phyloP scores from a whole-genome alignment of 495 filamentous ascomycete genomes.

The Venustampulla echinocandica region DNA sequence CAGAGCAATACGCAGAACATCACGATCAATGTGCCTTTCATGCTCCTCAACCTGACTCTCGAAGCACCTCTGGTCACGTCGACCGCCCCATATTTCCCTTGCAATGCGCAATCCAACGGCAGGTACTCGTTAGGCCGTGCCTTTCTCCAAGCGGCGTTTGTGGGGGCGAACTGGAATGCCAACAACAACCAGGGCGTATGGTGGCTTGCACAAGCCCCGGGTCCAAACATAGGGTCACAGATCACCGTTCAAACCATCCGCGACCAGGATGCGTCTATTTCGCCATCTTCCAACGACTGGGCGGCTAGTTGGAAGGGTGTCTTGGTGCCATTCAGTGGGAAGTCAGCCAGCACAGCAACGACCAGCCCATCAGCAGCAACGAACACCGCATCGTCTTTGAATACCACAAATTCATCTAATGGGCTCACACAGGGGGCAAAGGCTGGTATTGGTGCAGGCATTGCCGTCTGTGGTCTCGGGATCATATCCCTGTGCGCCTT shows the following conservation, averaged over 20 bases:
- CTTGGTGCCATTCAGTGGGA: slow-evolving; percentile 24
- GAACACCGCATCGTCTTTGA: slow-evolving; percentile 7
- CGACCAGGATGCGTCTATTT: slow-evolving; percentile 15
- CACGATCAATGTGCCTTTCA: slow-evolving; percentile 40
- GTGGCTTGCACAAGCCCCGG: slow-evolving; percentile 45
- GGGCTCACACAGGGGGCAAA: slow-evolving; percentile 25
- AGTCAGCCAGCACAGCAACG: slow-evolving; percentile 9
- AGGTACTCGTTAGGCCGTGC: slow-evolving; percentile 40
- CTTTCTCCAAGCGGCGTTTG: slow-evolving; percentile 50
- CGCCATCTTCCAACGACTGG: slow-evolving; percentile 27
- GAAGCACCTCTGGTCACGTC: slow-evolving; percentile 32
- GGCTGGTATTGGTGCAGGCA: slow-evolving; percentile 25
- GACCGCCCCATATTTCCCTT: slow-evolving; percentile 40
- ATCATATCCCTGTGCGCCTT: background rate
- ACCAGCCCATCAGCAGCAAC: slow-evolving; percentile 6
- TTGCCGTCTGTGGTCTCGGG: background rate
- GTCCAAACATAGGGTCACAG: slow-evolving; percentile 28
- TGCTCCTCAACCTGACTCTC: slow-evolving; percentile 40
- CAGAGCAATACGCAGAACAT: slow-evolving; percentile 22
- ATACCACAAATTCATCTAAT: background rate
- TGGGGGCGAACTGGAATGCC: slow-evolving; percentile 39
- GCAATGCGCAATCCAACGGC: slow-evolving; percentile 13
- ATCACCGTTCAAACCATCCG: slow-evolving; percentile 18
- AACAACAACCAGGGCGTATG: slow-evolving; percentile 26
- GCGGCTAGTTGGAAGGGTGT: slow-evolving; percentile 29